Evolutionary conservation across 2,329 filamentous ascomycete species (phyloP), one percentile per base, ranked within the genome.

Genomic region (Trichophyton benhamiae): DNA sequence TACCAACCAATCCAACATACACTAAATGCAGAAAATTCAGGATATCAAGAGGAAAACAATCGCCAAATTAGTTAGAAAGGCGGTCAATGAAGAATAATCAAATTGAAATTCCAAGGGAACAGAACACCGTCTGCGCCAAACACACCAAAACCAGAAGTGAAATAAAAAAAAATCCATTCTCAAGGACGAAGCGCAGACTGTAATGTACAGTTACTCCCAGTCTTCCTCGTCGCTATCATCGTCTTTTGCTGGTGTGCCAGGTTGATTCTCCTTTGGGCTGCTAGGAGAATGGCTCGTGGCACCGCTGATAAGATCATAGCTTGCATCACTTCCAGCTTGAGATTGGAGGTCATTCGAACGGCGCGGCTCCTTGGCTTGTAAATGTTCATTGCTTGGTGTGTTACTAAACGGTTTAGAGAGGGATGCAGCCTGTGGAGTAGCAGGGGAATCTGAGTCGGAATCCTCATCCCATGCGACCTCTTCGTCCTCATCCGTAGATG

Each of bases 241-340:
- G 3, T 69, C 72, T 60, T 76, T 75, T 15, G 69, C 67, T 17
- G 76, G 68, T 38, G 82, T 82, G 71, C 58, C 58, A 67, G 78
- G 77, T 63, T 72, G 76, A 63, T 74, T 74, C 62, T 83, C 81
- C 68, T 81, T 81, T 2, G 84, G 83, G 63, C 82, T 85, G 3
- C 82, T 81, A 0, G 90, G 87, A 17, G 90, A 87, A 66, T 88
- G 87, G 72, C 89, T 96, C 42, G 86, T 84, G 52, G 84, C 83
- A 57, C 88, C 88, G 59, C 88, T 91, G 53, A 99, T 90, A 38
- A 99, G 82, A 72, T 99, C 94, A 73, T 99, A 99, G 76, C 91
- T 96, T 17, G 89, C 89, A 68, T 99, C 94, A 72, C 92, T 96
- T 69, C 94, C 94, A 6, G 91, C 85, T 67, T 94, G 88, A 27